Evolutionary conservation across 805 yeast genomes (phyloP), one percentile per base, ranked within the genome.

Genomic region (Yarrowia keelungensis): DNA sequence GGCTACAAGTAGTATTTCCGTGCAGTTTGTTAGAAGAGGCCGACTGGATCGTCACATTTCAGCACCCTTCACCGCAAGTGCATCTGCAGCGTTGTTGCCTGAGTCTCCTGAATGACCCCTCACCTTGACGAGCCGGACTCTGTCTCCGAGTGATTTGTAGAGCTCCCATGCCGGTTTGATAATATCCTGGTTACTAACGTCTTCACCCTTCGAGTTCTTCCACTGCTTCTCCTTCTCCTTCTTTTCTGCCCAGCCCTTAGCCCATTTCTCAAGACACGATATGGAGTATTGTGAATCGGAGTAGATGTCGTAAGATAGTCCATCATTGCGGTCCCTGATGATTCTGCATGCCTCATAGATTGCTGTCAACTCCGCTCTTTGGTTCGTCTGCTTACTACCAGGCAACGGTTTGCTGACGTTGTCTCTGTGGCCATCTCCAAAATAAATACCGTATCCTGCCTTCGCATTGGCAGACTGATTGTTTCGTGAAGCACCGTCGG

Each of bases 401-500:
- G 41, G n/a, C 41, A 59, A 35, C 35, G 65, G 65, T 16, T 43
- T 45, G 35, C 65, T 59, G 35, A 59, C 51, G 14, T 59, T 59
- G 11, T 59, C 65, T 3, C 7, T 12, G 16, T 19, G 10, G 14
- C 51, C 51, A 4, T 10, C 11, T 8, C 65, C 65, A 19, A 59
- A 59, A 42, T 10, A 59, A 8, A 59, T 19, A 10, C 65, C 65
- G 10, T 59, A 59, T 1, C 65, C 65, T 5, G 65, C 65, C 14
- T 45, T 59, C 3, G 65, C 65, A 8, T 35, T 43, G 15, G 11
- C 1, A 7, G 45, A 16, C 42, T 59, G 50, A 8, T 59, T 59
- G n/a, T 59, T 59, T 41, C 64, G 64, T 9, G 65, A 59, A 5
- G 65, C 65, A 8, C 65, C 65, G n/a, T 59, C 65, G 14, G 65